Evolutionary conservation across 2,329 filamentous ascomycete species (phyloP).

Genomic region (Trichophyton rubrum): DNA sequence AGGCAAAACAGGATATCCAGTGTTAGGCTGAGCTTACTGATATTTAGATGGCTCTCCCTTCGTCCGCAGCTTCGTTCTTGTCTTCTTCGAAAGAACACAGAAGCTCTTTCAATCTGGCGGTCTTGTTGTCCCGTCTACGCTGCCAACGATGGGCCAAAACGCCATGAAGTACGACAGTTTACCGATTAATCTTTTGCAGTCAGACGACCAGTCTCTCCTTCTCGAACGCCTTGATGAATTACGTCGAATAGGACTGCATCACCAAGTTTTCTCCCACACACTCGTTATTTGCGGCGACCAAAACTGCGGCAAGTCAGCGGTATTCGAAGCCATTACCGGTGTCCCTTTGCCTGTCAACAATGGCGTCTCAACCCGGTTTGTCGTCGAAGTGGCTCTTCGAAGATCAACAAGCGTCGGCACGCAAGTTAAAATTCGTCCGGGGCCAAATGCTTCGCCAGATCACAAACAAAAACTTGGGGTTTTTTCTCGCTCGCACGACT

Average conservation of each 20-base stretch:
- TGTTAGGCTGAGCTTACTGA: not conserved
- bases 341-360: conserved; percentile 27
- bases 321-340: conserved; percentile 14
- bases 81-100: too few relatives aligned
- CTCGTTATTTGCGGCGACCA: conserved; percentile 14
- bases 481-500: conserved; percentile 15
- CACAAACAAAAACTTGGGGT: conserved; percentile 14
- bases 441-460: conserved; percentile 12
- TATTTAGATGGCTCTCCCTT: conserved; percentile 3
- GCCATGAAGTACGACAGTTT: conserved; percentile 5
- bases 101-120: not conserved
- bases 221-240: conserved; percentile 15
- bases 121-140: not conserved
- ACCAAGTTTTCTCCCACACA: conserved; percentile 11
- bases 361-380: conserved; percentile 45
- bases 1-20: not conserved
- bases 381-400: conserved; percentile 46
- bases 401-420: conserved; percentile 14
- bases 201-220: conserved; percentile 12
- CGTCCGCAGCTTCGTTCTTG: not conserved
- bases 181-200: conserved; percentile 11
- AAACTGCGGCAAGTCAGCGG: conserved; percentile 14
- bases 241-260: conserved; percentile 12
- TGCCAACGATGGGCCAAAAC: not conserved
- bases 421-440: conserved; percentile 18